Evolutionary conservation across 2,329 filamentous ascomycete genomes (phyloP).

Genomic region (Fusarium domesticum): DNA sequence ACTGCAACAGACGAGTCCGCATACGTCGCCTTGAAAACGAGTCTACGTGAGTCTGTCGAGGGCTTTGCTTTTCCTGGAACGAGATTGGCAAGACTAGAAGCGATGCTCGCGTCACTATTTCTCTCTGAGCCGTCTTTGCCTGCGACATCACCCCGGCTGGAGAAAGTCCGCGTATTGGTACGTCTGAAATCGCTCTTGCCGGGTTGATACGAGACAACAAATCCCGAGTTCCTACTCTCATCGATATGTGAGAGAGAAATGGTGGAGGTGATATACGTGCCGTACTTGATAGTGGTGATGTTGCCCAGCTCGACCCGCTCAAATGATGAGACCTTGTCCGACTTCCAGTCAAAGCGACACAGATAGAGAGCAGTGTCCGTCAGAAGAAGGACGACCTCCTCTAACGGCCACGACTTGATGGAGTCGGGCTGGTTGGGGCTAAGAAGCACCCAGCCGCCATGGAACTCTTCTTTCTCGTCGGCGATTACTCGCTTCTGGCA

Average conservation of each 20-base stretch:
- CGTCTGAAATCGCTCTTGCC: conserved; percentile 69
- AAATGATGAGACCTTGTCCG: conserved; percentile 91
- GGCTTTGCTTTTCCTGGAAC: conserved; percentile 37
- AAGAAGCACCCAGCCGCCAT: conserved; percentile 85
- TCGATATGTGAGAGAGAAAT: conserved; percentile 75
- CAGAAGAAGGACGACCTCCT: conserved; percentile 83
- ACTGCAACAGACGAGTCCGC: conserved; percentile 54
- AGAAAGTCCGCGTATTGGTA: conserved; percentile 82
- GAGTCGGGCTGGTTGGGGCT: conserved; percentile 71
- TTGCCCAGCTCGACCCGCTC: conserved; percentile 78
- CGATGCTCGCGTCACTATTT: conserved; percentile 25
- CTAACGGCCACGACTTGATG: conserved; percentile 69
- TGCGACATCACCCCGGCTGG: conserved; percentile 41
- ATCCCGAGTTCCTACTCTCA: conserved; percentile 75
- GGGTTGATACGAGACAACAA: conserved; percentile 74
- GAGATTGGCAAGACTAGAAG: conserved; percentile 41
- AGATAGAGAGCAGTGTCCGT: conserved; percentile 84
- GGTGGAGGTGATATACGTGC: conserved; percentile 88
- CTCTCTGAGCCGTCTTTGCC: conserved; percentile 22
- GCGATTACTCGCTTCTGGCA: conserved; percentile 83
- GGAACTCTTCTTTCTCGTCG: conserved; percentile 77
- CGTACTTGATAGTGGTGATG: conserved; percentile 69
- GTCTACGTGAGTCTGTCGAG: conserved; percentile 7
- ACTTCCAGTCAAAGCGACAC: conserved; percentile 90
- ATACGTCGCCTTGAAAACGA: conserved; percentile 31